These are phyloP conservation scores for Alternaria sp. DNA, from an alignment of 2,329 filamentous ascomycete species.

Conservation along the genomic window DNA sequence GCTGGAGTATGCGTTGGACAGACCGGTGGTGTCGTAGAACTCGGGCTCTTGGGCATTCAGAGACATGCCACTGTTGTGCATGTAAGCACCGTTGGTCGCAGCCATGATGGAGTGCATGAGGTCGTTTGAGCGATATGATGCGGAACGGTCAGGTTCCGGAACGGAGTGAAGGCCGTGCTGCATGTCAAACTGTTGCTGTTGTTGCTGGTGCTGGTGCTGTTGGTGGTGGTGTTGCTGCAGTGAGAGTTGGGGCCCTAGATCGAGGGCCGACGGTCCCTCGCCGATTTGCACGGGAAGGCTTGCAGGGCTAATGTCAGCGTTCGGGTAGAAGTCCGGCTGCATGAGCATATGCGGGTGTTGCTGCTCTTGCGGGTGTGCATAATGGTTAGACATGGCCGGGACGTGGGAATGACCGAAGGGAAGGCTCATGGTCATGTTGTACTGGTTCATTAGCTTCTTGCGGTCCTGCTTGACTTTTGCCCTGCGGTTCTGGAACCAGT, in stretches of 20 bases:
- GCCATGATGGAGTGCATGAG: conserved; percentile 51
- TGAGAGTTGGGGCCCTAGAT: conserved; percentile 42
- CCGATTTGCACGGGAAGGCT: conserved; percentile 44
- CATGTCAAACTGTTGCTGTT: conserved; percentile 47
- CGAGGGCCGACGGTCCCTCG: conserved; percentile 44
- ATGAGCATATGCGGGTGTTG: conserved; percentile 39
- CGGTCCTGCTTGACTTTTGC: conserved; percentile 63
- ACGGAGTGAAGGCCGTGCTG: conserved; percentile 46
- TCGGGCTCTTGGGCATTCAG: conserved; percentile 35
- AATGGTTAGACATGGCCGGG: conserved; percentile 33
- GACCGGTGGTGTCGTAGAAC: conserved; percentile 35
- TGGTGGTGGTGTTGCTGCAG: conserved; percentile 41
- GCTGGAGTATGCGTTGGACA: conserved; percentile 32
- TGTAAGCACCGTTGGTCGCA: conserved; percentile 45
- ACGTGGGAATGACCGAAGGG: conserved; percentile 36
- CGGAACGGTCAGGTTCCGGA: conserved; percentile 42
- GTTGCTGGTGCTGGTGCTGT: conserved; percentile 29
- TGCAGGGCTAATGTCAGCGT: conserved; percentile 49
- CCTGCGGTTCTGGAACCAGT: conserved; percentile 64
- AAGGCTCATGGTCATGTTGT: conserved; percentile 48
- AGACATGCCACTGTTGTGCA: conserved; percentile 40
- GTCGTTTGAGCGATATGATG: conserved; percentile 40
- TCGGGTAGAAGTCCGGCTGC: conserved; percentile 39
- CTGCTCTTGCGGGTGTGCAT: conserved; percentile 30
- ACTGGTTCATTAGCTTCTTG: conserved; percentile 56